Conservation (phyloP, 768 basidiomycete species). For the Collybia nuda region DNA sequence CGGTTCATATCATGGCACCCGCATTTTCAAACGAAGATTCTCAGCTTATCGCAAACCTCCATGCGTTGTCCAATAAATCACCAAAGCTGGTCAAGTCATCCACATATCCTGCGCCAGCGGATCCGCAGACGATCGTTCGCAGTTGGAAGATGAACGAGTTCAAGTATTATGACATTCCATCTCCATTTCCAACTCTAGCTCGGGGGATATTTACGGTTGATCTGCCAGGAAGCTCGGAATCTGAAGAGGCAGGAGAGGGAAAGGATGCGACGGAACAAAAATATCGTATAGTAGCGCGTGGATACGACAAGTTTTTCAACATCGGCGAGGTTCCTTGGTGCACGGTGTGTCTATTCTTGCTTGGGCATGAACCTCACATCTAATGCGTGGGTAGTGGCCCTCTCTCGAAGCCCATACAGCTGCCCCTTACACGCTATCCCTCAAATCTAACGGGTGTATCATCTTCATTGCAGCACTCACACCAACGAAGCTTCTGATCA, state of each 20-base stretch:
- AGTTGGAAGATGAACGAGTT: constrained; percentile 99
- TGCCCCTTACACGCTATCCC: constrained; percentile 80
- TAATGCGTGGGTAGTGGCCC: constrained; percentile 57
- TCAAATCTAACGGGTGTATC: constrained; percentile 97
- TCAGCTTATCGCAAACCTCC: constrained; percentile 56
- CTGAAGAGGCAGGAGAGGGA: constrained; percentile 14
- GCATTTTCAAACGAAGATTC: constrained; percentile 41
- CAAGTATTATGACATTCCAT: constrained; percentile 88
- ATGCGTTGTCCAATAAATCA: constrained; percentile 48
- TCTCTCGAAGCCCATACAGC: constrained; percentile 67
- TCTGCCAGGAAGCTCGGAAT: constrained; percentile 15
- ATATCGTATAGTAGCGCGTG: constrained; percentile 76
- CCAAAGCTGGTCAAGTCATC: constrained; percentile 68
- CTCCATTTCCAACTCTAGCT: constrained; percentile 93
- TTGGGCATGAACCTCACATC: neutral
- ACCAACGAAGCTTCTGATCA: constrained; percentile 71
- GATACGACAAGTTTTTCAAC: constrained; percentile 99
- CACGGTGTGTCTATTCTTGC: constrained; percentile 51
- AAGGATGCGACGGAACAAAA: constrained; percentile 20
- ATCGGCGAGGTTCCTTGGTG: constrained; percentile 97
- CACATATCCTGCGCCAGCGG: constrained; percentile 55
- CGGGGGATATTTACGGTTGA: constrained; percentile 83
- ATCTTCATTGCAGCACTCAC: constrained; percentile 91
- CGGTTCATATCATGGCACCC: constrained; percentile 10
- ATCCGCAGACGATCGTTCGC: constrained; percentile 52